Evolutionary conservation across 208 protist species (phyloP), one percentile per base, ranked within the genome.

Genomic region (Wallacemonas collosoma): DNA sequence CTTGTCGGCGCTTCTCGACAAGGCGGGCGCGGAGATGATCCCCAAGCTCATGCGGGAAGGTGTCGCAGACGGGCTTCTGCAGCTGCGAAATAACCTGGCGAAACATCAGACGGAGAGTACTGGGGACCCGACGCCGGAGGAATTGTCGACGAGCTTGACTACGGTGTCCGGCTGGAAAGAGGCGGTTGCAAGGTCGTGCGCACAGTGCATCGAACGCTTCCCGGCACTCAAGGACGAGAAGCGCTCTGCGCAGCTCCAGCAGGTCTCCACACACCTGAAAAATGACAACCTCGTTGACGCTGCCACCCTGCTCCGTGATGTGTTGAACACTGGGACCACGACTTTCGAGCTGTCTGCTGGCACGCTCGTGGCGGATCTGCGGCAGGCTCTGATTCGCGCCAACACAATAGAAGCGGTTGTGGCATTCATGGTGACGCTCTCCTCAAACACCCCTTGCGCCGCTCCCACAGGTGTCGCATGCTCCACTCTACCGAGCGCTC

Each of bases 41-140:
- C 64, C 73, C 35, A 82, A 88, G 56, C 93, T 98, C 72, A 75
- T 91, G 14, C 87, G 93, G 53, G 93, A 98, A 67, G 95, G 94
- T 41, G 87, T 97, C 3, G 79, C 80, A 40, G 78, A 90, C 63
- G 73, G 73, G 2, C 68, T 95, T 40, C 53, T 74, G 56, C 76
- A 81, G 62, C 72, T 85, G 71, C 77, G 80, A 14, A 74, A 50
- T 40, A 69, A 5, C 53, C 56, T 58, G 48, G 47, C 0, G 0
- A 47, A 43, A 7, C 15, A 14, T 17, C 45, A 50, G 12, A 6
- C 45, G 45, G 45, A 50, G 45, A 50, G 45, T 12, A 12, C 45
- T 12, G 45, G 8, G 8, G 45, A 14, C 8, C 8, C 45, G 45
- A 1, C 6, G 45, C 45, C 45, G 11, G 60, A 44, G 11, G 60